These are phyloP conservation scores for Umbelopsis vinacea DNA, from an alignment of 192 early-diverging fungal species.

Conservation along the genomic window DNA sequence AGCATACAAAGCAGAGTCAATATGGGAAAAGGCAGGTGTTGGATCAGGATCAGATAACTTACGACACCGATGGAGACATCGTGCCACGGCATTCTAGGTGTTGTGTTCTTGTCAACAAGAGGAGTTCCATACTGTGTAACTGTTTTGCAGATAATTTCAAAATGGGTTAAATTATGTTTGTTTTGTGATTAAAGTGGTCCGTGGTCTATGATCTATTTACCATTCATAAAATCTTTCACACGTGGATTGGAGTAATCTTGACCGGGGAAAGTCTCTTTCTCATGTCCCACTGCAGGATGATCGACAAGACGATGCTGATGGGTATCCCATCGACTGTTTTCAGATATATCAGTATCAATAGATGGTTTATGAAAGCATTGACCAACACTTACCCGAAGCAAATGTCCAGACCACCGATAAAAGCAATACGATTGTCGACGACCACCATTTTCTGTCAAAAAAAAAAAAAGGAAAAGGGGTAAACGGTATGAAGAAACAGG, in stretches of 20 bases:
- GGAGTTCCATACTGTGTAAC: constrained; percentile 28
- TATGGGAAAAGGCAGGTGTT: not conserved
- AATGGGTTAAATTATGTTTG: not conserved
- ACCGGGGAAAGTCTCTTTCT: constrained; percentile 63
- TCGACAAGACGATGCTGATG: constrained; percentile 77
- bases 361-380: constrained; percentile 57
- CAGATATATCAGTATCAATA: constrained; percentile 56
- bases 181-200: not conserved
- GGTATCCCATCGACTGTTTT: constrained; percentile 79
- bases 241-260: constrained; percentile 92
- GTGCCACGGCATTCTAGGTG: constrained; percentile 89
- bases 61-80: constrained; percentile 80
- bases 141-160: not conserved
- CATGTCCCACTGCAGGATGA: constrained; percentile 54
- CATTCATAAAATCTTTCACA: constrained; percentile 72
- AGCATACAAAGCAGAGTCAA: not conserved
- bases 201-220: constrained; percentile 30
- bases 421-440: constrained; percentile 79
- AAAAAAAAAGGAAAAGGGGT: no score
- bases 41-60: not conserved
- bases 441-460: constrained; percentile 70
- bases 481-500: no score
- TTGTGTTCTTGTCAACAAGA: constrained; percentile 48
- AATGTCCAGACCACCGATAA: constrained; percentile 85
- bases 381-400: constrained; percentile 69